These are phyloP conservation scores for Passiflora organensis DNA, from an alignment of 345 rosid species.

Conservation along the genomic window DNA sequence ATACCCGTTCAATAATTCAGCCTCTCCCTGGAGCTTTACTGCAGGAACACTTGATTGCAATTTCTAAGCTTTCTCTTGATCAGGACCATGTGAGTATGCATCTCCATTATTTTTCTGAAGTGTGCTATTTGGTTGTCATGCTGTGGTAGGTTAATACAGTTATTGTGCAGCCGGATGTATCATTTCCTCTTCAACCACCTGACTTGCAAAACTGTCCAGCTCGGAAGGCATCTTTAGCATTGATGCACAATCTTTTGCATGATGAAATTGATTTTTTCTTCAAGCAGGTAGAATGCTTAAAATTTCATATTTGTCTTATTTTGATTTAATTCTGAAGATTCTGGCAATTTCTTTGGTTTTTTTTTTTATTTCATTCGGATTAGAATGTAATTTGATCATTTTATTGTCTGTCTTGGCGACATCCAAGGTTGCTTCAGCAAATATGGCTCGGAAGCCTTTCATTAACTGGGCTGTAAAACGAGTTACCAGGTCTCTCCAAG, in stretches of 20 bases:
- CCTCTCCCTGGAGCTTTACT: conserved; percentile 78
- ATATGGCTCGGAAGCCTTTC: conserved; percentile 76
- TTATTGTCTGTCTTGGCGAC: conserved; percentile 18
- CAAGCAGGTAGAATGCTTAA: conserved; percentile 54
- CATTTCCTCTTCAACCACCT: conserved; percentile 73
- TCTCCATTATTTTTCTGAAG: conserved; percentile 10
- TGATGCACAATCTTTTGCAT: conserved; percentile 66
- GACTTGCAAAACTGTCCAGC: conserved; percentile 54
- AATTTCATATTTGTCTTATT: conserved; percentile 7
- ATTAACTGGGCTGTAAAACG: conserved; percentile 96
- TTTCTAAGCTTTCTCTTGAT: conserved; percentile 84
- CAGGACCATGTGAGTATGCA: conserved; percentile 76
- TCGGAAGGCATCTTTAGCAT: conserved; percentile 51
- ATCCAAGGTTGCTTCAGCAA: conserved; percentile 73
- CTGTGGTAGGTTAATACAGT: conserved; percentile 25
- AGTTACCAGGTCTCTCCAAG: conserved; percentile 92
- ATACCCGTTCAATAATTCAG: conserved; percentile 69
- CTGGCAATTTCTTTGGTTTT: conserved; percentile 4
- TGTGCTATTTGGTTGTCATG: conserved; percentile 11
- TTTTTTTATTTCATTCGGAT: conserved; percentile 1
- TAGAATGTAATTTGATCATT: conserved; percentile 12
- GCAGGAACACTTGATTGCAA: conserved; percentile 85
- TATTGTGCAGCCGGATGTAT: conserved; percentile 82
- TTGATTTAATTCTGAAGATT: neutral
- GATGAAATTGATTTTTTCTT: conserved; percentile 84